Evolutionary conservation across 108 stramenopile species (phyloP).

Genomic region (Skeletonema costatum): DNA sequence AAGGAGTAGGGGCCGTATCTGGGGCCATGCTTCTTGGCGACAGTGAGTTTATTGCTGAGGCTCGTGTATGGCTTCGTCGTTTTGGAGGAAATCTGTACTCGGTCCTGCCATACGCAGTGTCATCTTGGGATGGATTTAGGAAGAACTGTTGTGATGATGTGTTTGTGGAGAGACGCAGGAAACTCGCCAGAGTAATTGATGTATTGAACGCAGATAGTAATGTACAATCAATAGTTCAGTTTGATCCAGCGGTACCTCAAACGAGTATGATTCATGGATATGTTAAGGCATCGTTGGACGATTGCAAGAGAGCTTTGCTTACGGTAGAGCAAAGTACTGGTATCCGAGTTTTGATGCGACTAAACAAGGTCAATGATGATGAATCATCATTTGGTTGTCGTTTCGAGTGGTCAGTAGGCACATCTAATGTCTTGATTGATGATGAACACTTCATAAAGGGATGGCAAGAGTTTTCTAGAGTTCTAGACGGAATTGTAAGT

Average conservation of each 20-base stretch:
- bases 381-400: conserved; percentile 44
- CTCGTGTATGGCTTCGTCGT: conserved; percentile 74
- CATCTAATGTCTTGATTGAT: conserved; percentile 54
- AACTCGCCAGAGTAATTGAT: conserved; percentile 42
- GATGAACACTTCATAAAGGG: conserved; percentile 49
- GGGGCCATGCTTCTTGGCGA: conserved; percentile 82
- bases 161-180: conserved; percentile 56
- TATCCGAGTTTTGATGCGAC: conserved; percentile 45
- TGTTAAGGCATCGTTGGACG: conserved; percentile 32
- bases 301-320: conserved; percentile 38
- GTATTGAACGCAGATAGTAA: conserved; percentile 15
- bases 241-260: conserved; percentile 70
- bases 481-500: background rate
- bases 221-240: conserved; percentile 38
- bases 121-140: conserved; percentile 65
- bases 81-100: conserved; percentile 87
- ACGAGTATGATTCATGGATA: conserved; percentile 77
- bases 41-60: conserved; percentile 60
- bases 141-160: conserved; percentile 38
- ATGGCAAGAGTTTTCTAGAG: conserved; percentile 47
- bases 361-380: conserved; percentile 20
- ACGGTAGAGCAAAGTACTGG: conserved; percentile 31
- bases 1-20: conserved; percentile 73
- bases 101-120: conserved; percentile 67
- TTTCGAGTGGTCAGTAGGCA: conserved; percentile 76